Base-by-base conservation (phyloP, 805 yeast genomes). In the Wickerhamomyces strasburgensis region DNA sequence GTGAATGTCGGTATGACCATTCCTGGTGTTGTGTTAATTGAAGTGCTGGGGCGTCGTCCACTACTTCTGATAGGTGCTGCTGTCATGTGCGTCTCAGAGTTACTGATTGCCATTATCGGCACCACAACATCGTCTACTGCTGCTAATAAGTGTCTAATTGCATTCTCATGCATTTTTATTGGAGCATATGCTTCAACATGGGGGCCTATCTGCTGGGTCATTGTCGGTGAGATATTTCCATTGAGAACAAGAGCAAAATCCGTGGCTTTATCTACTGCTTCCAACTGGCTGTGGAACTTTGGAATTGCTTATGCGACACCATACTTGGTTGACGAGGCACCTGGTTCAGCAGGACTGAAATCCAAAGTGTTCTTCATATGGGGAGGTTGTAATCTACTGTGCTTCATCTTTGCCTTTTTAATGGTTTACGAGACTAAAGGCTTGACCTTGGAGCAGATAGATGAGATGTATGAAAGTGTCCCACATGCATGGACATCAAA, bases 131-230 rank as follows among this genome's bases (percentile, higher is more conserved):
- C 46, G 16, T 43, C 60, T 24, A 51, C 47, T 16, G 50, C 61
- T 14, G 65, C 70, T 11, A 64, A 68, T 34, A 65, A 69, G 54
- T 70, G 65, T 29, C 62, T 71, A 49, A 67, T 75, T 51, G 76
- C 75, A 14, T 70, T 72, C 48, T 57, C 67, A 5, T 74, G 76
- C 56, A 46, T 72, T 43, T 84, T 80, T 56, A 79, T 85, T 47
- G 77, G 79, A 37, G 78, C 80, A 56, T 82, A 82, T 64, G 93
- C 90, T 8, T 70, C 84, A 5, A 73, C 90, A 17, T 84, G 93
- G 90, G 90, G 90, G 57, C 87, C 93, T 25, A 76, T 73, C 43
- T 78, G 75, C 27, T 84, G 89, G 88, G 84, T 75, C 33, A 59
- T 74, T 38, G 58, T 64, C 48, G 76, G 78, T 52, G 81, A 75